phyloP scores from a whole-genome alignment of 2,329 filamentous ascomycete genomes.

The Dichotomopilus funicola region DNA sequence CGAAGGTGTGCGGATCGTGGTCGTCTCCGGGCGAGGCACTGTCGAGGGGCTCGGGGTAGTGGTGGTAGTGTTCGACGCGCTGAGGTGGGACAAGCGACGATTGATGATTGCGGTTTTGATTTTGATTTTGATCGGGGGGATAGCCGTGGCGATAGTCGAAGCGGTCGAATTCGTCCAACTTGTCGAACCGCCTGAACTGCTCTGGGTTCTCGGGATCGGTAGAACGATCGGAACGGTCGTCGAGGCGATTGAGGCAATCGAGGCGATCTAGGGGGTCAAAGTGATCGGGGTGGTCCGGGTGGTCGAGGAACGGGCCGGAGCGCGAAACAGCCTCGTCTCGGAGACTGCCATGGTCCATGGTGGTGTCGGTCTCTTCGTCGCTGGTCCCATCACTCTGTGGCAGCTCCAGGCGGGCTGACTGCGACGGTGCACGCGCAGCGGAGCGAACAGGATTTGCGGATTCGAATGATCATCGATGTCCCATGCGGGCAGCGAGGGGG shows the following conservation, averaged over 20 bases:
- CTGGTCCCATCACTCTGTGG: conserved; percentile 19
- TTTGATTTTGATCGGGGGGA: background rate
- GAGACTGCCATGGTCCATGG: conserved; percentile 25
- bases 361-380: conserved; percentile 12
- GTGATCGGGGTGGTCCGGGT: conserved; percentile 7
- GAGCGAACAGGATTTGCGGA: conserved; percentile 35
- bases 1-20: conserved; percentile 33
- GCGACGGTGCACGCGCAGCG: conserved; percentile 16
- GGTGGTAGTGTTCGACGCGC: conserved; percentile 4
- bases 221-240: too few relatives aligned
- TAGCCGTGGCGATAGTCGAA: background rate
- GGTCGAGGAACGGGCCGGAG: conserved; percentile 17
- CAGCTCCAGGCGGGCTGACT: conserved; percentile 9
- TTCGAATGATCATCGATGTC: conserved; percentile 34
- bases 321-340: conserved; percentile 23
- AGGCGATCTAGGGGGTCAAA: background rate
- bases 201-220: too few relatives aligned
- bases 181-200: conserved; percentile 1
- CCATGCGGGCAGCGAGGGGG: conserved; percentile 38
- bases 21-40: conserved; percentile 29
- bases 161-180: conserved; percentile 5
- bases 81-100: conserved; percentile 5
- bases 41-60: conserved; percentile 10
- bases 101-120: background rate
- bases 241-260: background rate